Base-by-base conservation (phyloP, 2,329 filamentous ascomycete species). In the Botryotinia calthae region DNA sequence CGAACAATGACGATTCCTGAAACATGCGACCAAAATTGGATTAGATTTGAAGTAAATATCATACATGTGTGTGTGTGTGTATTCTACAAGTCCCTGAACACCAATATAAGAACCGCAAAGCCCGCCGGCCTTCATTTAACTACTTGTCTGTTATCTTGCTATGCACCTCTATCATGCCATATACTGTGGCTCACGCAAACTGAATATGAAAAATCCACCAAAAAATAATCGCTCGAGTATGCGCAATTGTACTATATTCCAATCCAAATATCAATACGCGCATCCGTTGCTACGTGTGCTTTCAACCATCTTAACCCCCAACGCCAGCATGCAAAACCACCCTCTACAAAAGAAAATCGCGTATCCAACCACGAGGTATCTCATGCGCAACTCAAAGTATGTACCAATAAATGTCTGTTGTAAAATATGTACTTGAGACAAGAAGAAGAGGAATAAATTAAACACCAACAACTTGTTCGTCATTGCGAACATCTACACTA, bases 401-500 rank as follows among this genome's bases (percentile, higher is more conserved):
- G 34, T 42, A 46, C 40, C 65, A 69, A 46, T 8, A n/a, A 34
- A 71, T 25, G 20, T 25, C 10, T 56, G 28, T 56, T 40, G 31
- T 14, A 64, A 1, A 64, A 48, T 40, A 71, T 71, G 10, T 56
- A 65, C 10, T 37, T 56, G 16, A 42, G 18, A 66, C n/a, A 61
- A n/a, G 18, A 56, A 28, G 44, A 37, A 34, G 16, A 40, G 2
- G 5, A 51, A 22, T 6, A 59, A 18, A 42, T 72, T 64, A 76
- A 37, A 75, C 62, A 46, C 72, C 74, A 25, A 64, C 69, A 25
- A 78, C 70, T 59, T 77, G 74, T 61, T 78, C 76, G 22, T 77
- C 76, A 20, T 74, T 63, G 12, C 76, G 68, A 5, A 76, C 42
- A 66, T 78, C 76, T 8, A 70, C 70, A 59, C 76, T 58, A 46